phyloP scores from a whole-genome alignment of 148 eudicot genomes.

The Chenopodium formosanum region DNA sequence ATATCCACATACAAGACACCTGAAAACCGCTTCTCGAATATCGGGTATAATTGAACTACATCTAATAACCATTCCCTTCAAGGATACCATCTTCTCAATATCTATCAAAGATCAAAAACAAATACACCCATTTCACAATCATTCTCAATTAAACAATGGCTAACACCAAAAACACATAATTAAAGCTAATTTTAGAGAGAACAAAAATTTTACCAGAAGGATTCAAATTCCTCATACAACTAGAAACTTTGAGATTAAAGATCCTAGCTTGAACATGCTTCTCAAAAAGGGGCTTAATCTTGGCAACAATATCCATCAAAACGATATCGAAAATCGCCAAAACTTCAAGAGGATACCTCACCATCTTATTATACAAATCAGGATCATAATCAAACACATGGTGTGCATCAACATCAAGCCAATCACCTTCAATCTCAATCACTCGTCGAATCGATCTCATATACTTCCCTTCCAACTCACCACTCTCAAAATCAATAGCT shows the following conservation, averaged over 20 bases:
- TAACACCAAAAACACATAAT: neutral
- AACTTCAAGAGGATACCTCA: constrained; percentile 93
- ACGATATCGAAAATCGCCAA: constrained; percentile 94
- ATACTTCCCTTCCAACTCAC: constrained; percentile 74
- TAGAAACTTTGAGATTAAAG: constrained; percentile 75
- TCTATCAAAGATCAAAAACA: constrained; percentile 35
- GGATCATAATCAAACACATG: constrained; percentile 84
- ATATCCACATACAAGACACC: constrained; percentile 92
- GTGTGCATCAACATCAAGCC: constrained; percentile 87
- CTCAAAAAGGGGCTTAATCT: constrained; percentile 65
- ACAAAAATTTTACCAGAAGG: constrained; percentile 65
- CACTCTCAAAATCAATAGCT: constrained; percentile 34
- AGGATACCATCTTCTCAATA: constrained; percentile 94
- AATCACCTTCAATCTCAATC: constrained; percentile 81
- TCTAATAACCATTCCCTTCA: constrained; percentile 96
- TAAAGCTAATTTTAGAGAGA: neutral
- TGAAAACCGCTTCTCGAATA: constrained; percentile 91
- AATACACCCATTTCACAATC: constrained; percentile 7
- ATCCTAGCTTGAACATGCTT: constrained; percentile 92
- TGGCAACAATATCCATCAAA: constrained; percentile 86
- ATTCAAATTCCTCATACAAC: constrained; percentile 86
- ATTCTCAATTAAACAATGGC: neutral
- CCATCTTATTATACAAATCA: constrained; percentile 91
- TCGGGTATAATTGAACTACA: constrained; percentile 90
- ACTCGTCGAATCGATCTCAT: constrained; percentile 69